Evolutionary conservation across 768 basidiomycete genomes (phyloP), one percentile per base, ranked within the genome.

Genomic region (Cystobasidium tubakii): DNA sequence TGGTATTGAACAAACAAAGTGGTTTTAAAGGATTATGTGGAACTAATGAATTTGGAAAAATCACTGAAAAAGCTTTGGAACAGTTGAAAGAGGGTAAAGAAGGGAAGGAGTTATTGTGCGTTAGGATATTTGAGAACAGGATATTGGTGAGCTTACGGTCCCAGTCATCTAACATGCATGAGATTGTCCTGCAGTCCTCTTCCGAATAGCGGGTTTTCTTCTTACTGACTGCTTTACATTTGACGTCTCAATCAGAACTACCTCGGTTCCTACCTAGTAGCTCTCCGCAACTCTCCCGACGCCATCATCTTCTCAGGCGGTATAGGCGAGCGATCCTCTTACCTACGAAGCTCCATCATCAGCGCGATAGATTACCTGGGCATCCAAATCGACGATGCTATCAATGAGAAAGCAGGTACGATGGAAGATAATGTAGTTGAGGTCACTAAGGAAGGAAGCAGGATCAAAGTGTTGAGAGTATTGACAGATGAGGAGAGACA

Each of bases 81-180:
- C 66, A 67, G 31, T 7, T 23, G 13, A 34, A 46, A 53, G 27
- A 53, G 9, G 66, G 66, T 15, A 67, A 83, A 85, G 76, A 82
- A 80, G 4, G 82, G 83, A 74, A 79, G 73, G 78, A 77, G 31
- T 82, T 84, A 39, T 83, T 92, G 7, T 90, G 91, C 13, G 92
- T 91, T 78, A 84, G 88, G n/a, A 80, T 93, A 39, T 86, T 93
- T 77, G 82, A 88, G 12, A 91, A 94, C 80, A 84, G 91, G 23
- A 84, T 94, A 60, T 77, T 90, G 70, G 84, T 88, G 77, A 91
- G 73, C 55, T n/a, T 29, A 50, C 21, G 2, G 73, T 83, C n/a
- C n/a, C n/a, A n/a, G n/a, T n/a, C n/a, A n/a, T n/a, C n/a, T n/a
- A n/a, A n/a, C n/a, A n/a, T n/a, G n/a, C n/a, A n/a, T n/a, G n/a